phyloP scores from a whole-genome alignment of 1,284 basidiomycete genomes.

The Porodaedalea pini region DNA sequence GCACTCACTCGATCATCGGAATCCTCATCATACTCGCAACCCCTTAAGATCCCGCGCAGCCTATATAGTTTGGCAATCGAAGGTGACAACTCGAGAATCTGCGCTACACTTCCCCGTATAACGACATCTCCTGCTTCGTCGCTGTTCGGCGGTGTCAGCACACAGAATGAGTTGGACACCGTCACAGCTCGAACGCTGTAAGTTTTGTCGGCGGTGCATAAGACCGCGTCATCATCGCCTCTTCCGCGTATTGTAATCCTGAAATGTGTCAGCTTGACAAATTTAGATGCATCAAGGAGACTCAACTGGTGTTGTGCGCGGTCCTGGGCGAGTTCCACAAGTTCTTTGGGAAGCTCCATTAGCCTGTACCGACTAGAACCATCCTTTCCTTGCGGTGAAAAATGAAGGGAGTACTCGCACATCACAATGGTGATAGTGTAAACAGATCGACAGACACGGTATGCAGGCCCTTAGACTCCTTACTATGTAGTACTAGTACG shows the following conservation, averaged over 20 bases:
- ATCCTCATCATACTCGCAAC: conserved; percentile 61
- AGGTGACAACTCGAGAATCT: conserved; percentile 75
- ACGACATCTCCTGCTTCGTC: conserved; percentile 41
- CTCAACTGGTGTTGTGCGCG: conserved; percentile 10
- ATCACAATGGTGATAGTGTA: background rate
- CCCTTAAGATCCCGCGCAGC: conserved; percentile 57
- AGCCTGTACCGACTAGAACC: conserved; percentile 9
- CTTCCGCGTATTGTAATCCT: conserved; percentile 81
- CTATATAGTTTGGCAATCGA: conserved; percentile 70
- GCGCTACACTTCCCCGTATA: conserved; percentile 68
- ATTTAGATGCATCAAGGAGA: background rate
- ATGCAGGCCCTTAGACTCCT: too few relatives aligned
- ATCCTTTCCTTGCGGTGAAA: background rate
- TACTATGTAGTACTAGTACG: too few relatives aligned
- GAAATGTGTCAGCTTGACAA: background rate
- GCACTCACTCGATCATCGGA: conserved; percentile 47
- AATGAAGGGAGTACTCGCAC: conserved; percentile 13
- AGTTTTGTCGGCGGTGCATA: conserved; percentile 78
- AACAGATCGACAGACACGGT: background rate
- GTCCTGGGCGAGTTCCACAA: conserved; percentile 10
- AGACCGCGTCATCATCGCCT: conserved; percentile 78
- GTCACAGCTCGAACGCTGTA: conserved; percentile 78
- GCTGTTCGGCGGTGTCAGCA: conserved; percentile 56
- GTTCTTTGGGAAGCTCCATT: conserved; percentile 19
- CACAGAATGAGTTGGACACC: conserved; percentile 80